A percentile compares a stretch with the other conserved stretches of the same genome.
phyloP scores from a whole-genome alignment of 2,329 filamentous ascomycete species.

The Pyrenophora graminea region DNA sequence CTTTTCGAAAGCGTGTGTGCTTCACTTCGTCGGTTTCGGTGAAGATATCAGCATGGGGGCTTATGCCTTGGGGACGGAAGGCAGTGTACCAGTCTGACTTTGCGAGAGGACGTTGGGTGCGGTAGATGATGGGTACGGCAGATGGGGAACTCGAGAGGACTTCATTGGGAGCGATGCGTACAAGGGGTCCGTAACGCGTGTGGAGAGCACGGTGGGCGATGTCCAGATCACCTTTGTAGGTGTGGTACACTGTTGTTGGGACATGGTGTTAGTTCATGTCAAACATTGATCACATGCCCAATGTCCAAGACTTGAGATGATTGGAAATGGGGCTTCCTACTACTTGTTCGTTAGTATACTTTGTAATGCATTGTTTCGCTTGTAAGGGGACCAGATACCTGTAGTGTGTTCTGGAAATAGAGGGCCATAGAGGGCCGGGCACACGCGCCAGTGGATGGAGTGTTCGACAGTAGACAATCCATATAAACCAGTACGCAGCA shows the following conservation, averaged over 20 bases:
- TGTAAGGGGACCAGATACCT: background rate
- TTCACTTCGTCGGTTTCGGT: constrained; percentile 25
- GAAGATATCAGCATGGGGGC: constrained; percentile 26
- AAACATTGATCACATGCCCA: no score
- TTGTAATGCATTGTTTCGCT: background rate
- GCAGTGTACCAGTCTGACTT: constrained; percentile 17
- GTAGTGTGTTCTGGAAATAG: constrained; percentile 7
- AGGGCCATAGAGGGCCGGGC: constrained; percentile 12
- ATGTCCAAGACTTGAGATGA: no score
- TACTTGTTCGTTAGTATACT: background rate
- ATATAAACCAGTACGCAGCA: constrained; percentile 1
- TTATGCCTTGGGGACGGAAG: constrained; percentile 17
- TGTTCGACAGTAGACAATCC: constrained; percentile 10
- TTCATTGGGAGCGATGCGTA: constrained; percentile 27
- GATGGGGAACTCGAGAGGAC: constrained; percentile 16
- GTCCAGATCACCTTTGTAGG: constrained; percentile 8
- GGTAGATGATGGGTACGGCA: constrained; percentile 21
- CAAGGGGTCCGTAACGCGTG: constrained; percentile 10
- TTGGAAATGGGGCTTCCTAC: background rate
- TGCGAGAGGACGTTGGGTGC: constrained; percentile 14
- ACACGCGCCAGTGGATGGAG: constrained; percentile 14
- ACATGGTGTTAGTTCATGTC: background rate
- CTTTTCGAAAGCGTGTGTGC: constrained; percentile 20
- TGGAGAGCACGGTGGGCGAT: constrained; percentile 15
- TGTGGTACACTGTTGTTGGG: constrained; percentile 6